Evolutionary conservation across 495 filamentous ascomycete species (phyloP).

Genomic region (Trichocladium antarcticum): DNA sequence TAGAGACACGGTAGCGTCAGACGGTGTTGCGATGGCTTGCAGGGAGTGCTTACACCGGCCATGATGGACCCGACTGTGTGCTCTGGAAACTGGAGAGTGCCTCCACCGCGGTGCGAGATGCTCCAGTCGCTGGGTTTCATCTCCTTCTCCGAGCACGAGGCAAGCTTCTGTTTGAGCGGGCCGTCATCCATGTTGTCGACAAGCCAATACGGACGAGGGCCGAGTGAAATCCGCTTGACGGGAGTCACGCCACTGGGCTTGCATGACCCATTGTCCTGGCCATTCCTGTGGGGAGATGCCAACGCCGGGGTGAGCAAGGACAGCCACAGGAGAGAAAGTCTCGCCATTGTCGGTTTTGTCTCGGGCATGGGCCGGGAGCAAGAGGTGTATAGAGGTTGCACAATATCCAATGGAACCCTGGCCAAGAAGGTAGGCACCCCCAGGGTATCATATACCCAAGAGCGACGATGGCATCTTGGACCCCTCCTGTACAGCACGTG

Average conservation of each 20-base stretch:
- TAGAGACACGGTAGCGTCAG: not conserved
- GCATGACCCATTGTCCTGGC: not conserved
- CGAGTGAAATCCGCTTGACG: constrained; percentile 38
- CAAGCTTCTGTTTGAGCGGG: constrained; percentile 44
- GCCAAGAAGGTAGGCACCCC: too few species aligned
- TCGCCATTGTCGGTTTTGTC: not conserved
- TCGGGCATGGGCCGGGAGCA: too few species aligned
- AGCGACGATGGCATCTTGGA: too few species aligned
- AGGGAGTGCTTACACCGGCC: constrained; percentile 30
- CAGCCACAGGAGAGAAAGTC: not conserved
- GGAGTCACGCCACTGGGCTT: constrained; percentile 7
- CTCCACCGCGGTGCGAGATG: constrained; percentile 50
- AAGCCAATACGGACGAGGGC: constrained; percentile 48
- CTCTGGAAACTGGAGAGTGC: constrained; percentile 51
- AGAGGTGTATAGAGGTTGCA: too few species aligned
- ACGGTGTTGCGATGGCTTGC: not conserved
- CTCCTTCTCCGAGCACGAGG: constrained; percentile 39
- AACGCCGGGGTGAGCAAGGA: constrained; percentile 5
- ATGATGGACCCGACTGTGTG: constrained; percentile 42
- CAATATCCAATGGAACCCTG: too few species aligned
- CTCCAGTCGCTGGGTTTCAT: constrained; percentile 35
- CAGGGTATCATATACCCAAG: too few species aligned
- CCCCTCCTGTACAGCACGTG: too few species aligned
- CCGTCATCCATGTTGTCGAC: constrained; percentile 49
- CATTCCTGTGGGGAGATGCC: constrained; percentile 11